Evolutionary conservation across 2,329 filamentous ascomycete species (phyloP), one percentile per base, ranked within the genome.

Genomic region (Coniella vitis): DNA sequence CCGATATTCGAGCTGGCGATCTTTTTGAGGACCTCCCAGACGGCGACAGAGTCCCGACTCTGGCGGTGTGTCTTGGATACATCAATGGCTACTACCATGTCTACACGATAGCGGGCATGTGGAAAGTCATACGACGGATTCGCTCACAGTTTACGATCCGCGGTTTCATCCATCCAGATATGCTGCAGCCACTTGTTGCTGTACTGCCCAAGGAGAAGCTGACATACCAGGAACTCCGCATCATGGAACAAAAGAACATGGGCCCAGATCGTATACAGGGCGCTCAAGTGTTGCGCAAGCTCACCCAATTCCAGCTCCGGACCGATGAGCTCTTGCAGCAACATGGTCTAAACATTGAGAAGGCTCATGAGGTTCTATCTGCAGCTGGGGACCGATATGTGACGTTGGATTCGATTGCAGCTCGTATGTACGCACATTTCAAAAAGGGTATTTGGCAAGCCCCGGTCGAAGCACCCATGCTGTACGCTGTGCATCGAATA

Each of bases 401-500:
- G 49, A 75, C 70, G 31, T 60, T 81, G 7, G 67, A 72, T 43
- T 70, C 79, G 54, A 71, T 81, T 38, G 69, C 76, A 5, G 64
- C 71, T 16, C 57, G 65, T 17, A 56, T 78, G 17, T 63, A 77
- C 10, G 64, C 67, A 16, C 38, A 41, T 7, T 17, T 41, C 22
- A 31, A 41, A 2, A 52, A 58, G 8, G 57, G 62, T 9, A 57
- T 66, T 35, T 69, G 66, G 50, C 52, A 55, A 19, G 63, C 62
- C 1, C 65, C 63, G 9, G 74, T 74, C 46, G 65, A 73, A 1
- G 55, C 72, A 1, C 58, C 71, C 22, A 73, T 75, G 8, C 65
- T 89, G 4, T 86, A 88, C 58, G 86, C 87, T 4, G 79, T 90
- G 7, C 83, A 89, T 56, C 78, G 78, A 48, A 76, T 83, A 8